These are phyloP conservation scores for Kwoniella bestiolae DNA, from an alignment of 768 basidiomycete genomes.

Conservation along the genomic window DNA sequence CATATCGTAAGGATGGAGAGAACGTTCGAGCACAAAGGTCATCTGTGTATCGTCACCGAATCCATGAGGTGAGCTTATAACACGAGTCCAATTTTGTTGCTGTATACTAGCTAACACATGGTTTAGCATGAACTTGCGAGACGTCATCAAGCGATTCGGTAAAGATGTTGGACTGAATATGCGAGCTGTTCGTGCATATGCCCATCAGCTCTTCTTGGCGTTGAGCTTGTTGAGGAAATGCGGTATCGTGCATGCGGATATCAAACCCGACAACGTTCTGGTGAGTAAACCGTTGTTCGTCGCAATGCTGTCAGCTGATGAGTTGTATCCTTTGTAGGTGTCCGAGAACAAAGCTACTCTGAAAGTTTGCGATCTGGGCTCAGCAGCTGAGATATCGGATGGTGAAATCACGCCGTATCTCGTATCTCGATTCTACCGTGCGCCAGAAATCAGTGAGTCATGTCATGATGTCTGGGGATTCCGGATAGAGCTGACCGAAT, in stretches of 20 bases:
- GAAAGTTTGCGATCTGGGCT: slow-evolving; percentile 96
- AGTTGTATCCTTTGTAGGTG: slow-evolving; percentile 64
- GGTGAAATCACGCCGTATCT: slow-evolving; percentile 94
- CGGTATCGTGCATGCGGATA: slow-evolving; percentile 96
- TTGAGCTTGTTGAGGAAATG: slow-evolving; percentile 82
- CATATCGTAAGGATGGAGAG: slow-evolving; percentile 90
- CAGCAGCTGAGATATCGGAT: slow-evolving; percentile 89
- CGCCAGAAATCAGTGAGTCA: slow-evolving; percentile 93
- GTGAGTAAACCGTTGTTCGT: slow-evolving; percentile 61
- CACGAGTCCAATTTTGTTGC: background rate
- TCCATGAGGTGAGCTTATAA: slow-evolving; percentile 70
- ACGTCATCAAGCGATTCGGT: slow-evolving; percentile 96
- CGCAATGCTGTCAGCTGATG: background rate
- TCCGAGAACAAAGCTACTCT: slow-evolving; percentile 91
- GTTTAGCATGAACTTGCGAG: slow-evolving; percentile 91
- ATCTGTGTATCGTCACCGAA: slow-evolving; percentile 95
- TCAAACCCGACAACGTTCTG: slow-evolving; percentile 97
- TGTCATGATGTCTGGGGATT: background rate
- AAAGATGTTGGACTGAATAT: slow-evolving; percentile 97
- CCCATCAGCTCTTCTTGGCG: slow-evolving; percentile 91
- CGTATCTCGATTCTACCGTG: slow-evolving; percentile 95
- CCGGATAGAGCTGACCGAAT: slow-evolving; percentile 20
- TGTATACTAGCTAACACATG: slow-evolving; percentile 8
- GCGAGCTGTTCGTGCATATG: slow-evolving; percentile 96
- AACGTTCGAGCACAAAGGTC: slow-evolving; percentile 96